Evolutionary conservation across 306 rosid species (phyloP).

Genomic region (Ziziphus jujuba): DNA sequence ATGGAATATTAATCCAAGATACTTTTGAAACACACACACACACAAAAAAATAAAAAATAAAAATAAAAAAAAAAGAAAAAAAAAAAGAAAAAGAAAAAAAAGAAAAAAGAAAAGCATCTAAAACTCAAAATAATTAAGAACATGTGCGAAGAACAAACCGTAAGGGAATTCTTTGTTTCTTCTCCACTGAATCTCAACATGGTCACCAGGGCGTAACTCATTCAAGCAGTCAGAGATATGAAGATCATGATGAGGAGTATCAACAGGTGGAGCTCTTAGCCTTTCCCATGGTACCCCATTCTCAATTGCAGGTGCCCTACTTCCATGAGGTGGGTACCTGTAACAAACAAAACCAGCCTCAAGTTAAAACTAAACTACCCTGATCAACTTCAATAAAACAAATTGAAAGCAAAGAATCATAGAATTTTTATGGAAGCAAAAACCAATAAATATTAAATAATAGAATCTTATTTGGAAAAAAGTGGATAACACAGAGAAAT

Average conservation of each 20-base stretch:
- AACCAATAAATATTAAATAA: background rate
- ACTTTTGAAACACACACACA: background rate
- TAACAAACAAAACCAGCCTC: constrained; percentile 22
- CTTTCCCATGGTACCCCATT: constrained; percentile 76
- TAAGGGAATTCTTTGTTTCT: constrained; percentile 93
- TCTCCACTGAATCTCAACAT: constrained; percentile 94
- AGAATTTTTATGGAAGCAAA: too few species aligned
- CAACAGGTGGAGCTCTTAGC: constrained; percentile 77
- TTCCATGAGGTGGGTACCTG: constrained; percentile 95
- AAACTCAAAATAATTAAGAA: background rate
- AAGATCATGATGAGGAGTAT: constrained; percentile 74
- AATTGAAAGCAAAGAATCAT: background rate
- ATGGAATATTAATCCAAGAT: background rate
- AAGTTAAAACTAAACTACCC: constrained; percentile 19
- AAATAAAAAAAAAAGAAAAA: too few species aligned
- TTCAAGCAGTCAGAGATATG: constrained; percentile 70
- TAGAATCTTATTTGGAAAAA: constrained; percentile 7
- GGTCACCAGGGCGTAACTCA: constrained; percentile 80
- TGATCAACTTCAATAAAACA: constrained; percentile 14
- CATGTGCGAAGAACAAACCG: constrained; percentile 51
- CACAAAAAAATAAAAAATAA: too few species aligned
- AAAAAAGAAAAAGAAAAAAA: too few species aligned
- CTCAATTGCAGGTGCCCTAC: constrained; percentile 68
- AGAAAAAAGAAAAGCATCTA: too few species aligned
- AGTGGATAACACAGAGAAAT: background rate